A percentile compares a stretch with the other conserved stretches of the same genome.
Conservation (phyloP, 305 asterid genomes). For the Solanum hybrid region DNA sequence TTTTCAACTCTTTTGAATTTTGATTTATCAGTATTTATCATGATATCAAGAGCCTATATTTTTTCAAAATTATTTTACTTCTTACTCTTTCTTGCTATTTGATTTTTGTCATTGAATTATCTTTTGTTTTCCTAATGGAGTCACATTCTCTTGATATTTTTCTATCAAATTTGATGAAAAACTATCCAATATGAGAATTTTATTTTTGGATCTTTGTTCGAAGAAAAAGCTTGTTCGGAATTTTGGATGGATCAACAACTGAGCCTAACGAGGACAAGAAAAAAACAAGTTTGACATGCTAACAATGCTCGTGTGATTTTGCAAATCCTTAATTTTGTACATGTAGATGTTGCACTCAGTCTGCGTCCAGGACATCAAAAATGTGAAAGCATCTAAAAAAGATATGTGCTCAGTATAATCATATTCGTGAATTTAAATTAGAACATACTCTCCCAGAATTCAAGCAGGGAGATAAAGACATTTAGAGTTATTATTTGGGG, state of each 20-base stretch:
- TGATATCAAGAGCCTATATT: not conserved
- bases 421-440: no score
- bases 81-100: not conserved
- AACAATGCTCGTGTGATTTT: not conserved
- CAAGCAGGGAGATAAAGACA: not conserved
- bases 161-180: not conserved
- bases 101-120: not conserved
- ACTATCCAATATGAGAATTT: not conserved
- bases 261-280: not conserved
- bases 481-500: not conserved
- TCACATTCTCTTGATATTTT: not conserved
- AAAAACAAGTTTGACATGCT: not conserved
- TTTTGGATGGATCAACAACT: not conserved
- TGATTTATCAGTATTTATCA: not conserved
- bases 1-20: not conserved
- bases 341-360: not conserved
- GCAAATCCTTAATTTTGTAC: not conserved
- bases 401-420: not conserved
- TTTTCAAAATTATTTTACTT: not conserved
- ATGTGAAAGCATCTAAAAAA: not conserved
- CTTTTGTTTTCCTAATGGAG: not conserved
- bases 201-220: not conserved
- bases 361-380: not conserved
- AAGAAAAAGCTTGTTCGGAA: not conserved
- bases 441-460: not conserved